Evolutionary conservation across 2,329 filamentous ascomycete species (phyloP).

Genomic region (Alternaria sp.): DNA sequence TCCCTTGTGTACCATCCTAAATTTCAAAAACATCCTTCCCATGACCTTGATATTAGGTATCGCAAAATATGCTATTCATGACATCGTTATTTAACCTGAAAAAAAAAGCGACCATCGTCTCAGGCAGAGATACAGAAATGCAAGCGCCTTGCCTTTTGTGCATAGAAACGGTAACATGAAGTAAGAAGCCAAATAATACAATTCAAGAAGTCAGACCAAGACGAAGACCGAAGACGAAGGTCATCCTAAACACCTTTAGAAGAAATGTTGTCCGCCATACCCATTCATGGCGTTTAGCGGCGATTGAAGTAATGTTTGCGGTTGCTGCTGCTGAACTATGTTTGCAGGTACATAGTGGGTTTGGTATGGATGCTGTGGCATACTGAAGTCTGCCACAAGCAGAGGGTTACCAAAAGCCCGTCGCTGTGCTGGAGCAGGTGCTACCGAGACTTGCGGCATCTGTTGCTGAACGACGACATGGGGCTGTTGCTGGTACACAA

Average conservation of each 20-base stretch:
- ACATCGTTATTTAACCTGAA: constrained; percentile 10
- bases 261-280: constrained; percentile 35
- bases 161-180: not conserved
- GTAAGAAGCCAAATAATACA: constrained; percentile 10
- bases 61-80: constrained; percentile 16
- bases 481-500: constrained; percentile 25
- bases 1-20: not conserved
- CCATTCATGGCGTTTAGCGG: constrained; percentile 31
- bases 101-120: not conserved
- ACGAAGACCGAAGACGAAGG: not conserved
- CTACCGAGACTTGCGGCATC: constrained; percentile 27
- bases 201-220: not conserved
- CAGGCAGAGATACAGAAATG: not conserved
- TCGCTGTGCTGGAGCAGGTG: constrained; percentile 32
- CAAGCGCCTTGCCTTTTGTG: constrained; percentile 9
- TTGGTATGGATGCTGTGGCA: constrained; percentile 82
- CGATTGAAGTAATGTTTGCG: constrained; percentile 32
- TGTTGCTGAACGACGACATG: constrained; percentile 33
- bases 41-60: constrained; percentile 8
- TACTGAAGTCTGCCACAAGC: constrained; percentile 75
- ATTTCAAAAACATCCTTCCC: not conserved
- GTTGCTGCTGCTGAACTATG: constrained; percentile 48
- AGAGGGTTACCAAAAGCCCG: constrained; percentile 73
- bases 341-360: constrained; percentile 80
- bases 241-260: constrained; percentile 12